phyloP scores from a whole-genome alignment of 371 early-diverging fungal genomes.

The Syncephalastrum sp. region DNA sequence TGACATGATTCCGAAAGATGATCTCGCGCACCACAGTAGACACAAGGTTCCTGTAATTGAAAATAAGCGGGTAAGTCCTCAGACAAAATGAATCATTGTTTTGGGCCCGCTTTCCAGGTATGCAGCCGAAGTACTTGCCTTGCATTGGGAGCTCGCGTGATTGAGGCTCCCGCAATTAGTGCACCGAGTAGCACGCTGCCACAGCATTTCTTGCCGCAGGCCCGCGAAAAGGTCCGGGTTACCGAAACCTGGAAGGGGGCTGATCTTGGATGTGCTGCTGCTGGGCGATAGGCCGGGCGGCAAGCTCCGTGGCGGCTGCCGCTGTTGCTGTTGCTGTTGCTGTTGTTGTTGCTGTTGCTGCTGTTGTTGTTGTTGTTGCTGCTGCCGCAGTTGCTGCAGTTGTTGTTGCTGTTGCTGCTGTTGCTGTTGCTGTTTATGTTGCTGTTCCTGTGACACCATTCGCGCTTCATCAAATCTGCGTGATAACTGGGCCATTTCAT shows the following conservation, averaged over 20 bases:
- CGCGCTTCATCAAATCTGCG: no score
- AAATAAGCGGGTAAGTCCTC: background rate
- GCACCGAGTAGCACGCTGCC: constrained; percentile 24
- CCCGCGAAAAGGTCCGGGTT: constrained; percentile 23
- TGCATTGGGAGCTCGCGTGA: constrained; percentile 42
- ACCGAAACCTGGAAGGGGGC: constrained; percentile 22
- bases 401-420: background rate
- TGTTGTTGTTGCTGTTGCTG: background rate
- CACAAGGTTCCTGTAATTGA: constrained; percentile 16
- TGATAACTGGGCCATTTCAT: no score
- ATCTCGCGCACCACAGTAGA: constrained; percentile 19
- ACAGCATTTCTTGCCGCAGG: constrained; percentile 18
- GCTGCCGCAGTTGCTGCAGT: background rate
- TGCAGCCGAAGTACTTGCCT: constrained; percentile 13
- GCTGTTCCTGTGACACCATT: no score
- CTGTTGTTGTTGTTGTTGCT: background rate
- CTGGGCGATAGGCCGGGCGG: constrained; percentile 4
- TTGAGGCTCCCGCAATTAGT: constrained; percentile 45
- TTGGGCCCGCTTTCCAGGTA: background rate
- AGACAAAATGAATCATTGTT: background rate
- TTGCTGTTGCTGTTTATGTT: no score
- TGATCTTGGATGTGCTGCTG: constrained; percentile 4
- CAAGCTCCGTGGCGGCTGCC: constrained; percentile 6
- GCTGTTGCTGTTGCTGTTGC: constrained; percentile 4
- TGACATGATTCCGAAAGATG: constrained; percentile 25